Percentiles rank a stretch among this genome's conserved stretches.
Conservation (phyloP, 352 stramenopile genomes). For the Phytopythium delawarense region DNA sequence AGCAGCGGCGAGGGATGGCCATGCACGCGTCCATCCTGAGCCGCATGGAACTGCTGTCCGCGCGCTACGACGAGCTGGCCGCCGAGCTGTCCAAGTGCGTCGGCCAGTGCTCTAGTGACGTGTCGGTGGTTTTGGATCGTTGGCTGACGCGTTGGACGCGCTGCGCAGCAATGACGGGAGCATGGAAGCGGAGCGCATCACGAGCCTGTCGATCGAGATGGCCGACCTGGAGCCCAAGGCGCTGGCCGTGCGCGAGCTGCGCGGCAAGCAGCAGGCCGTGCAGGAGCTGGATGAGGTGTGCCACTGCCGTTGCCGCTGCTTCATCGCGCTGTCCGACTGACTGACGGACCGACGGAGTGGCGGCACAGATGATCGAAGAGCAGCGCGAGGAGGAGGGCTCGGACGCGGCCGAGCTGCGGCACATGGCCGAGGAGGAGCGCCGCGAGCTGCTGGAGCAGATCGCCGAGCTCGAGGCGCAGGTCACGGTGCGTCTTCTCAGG, state of each 20-base stretch:
- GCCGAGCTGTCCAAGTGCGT: constrained; percentile 60
- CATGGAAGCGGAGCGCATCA: constrained; percentile 70
- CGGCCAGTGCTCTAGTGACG: neutral
- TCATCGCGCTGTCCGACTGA: neutral
- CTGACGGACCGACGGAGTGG: neutral
- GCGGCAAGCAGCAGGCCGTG: constrained; percentile 89
- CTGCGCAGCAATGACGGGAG: constrained; percentile 61
- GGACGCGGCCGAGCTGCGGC: constrained; percentile 58
- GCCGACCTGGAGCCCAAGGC: constrained; percentile 75
- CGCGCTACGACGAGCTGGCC: constrained; percentile 60
- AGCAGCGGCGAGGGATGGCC: constrained; percentile 41
- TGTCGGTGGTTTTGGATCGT: neutral
- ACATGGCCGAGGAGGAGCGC: constrained; percentile 74
- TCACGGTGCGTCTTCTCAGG: constrained; percentile 36
- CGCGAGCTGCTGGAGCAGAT: constrained; percentile 53
- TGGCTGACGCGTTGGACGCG: neutral
- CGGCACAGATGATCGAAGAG: constrained; percentile 54
- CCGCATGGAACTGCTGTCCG: constrained; percentile 62
- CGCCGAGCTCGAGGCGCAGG: constrained; percentile 46
- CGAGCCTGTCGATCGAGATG: constrained; percentile 82
- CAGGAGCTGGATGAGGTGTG: constrained; percentile 83
- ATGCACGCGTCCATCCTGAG: constrained; percentile 69
- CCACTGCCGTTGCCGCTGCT: neutral
- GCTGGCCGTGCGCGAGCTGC: constrained; percentile 61
- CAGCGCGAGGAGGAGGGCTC: constrained; percentile 38